Evolutionary conservation across 2,329 filamentous ascomycete species (phyloP), one percentile per base, ranked within the genome.

Genomic region (Penicillium sp.): DNA sequence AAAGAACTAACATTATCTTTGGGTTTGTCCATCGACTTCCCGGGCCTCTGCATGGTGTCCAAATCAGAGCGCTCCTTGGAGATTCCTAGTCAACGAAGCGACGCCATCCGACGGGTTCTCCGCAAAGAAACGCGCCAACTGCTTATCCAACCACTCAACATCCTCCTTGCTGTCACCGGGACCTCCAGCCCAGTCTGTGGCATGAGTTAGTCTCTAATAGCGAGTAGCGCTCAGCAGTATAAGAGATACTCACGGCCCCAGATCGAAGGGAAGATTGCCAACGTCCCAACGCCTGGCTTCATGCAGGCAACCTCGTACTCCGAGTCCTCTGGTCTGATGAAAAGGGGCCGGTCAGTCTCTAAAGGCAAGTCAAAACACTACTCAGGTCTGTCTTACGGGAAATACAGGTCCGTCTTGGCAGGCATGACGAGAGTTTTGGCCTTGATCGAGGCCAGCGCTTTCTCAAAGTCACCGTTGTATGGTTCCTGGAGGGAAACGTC

Each of bases 341-440:
- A 15, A 33, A 15, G 6, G 3, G 26, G 19, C 10, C n/a, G n/a
- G 5, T 45, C 8, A 50, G 35, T 20, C 18, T 5, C 18, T 38
- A 13, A 11, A n/a, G 2, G 21, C 26, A 26, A 20, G 5, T 29
- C 19, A 11, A 9, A 16, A 30, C 1, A 1, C 21, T 33, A 2
- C 13, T 7, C 1, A 16, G 7, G n/a, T 17, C 11, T 1, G 31
- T 67, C 76, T 66, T 58, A 80, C 72, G 86, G 84, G 50, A 93
- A 91, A 58, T 91, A 91, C 4, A 91, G 71, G 58, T 91, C 87
- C 0, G 84, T 89, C 58, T 85, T 80, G 15, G 73, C 68, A 0
- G 87, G 86, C 10, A 90, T 62, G 3, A 91, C 82, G 28, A 91
- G 65, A 0, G 78, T 81, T 53, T 81, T 86, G 1, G 85, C 82